Conservation (phyloP, 495 filamentous ascomycete genomes). For the Penicillium crystallinum region DNA sequence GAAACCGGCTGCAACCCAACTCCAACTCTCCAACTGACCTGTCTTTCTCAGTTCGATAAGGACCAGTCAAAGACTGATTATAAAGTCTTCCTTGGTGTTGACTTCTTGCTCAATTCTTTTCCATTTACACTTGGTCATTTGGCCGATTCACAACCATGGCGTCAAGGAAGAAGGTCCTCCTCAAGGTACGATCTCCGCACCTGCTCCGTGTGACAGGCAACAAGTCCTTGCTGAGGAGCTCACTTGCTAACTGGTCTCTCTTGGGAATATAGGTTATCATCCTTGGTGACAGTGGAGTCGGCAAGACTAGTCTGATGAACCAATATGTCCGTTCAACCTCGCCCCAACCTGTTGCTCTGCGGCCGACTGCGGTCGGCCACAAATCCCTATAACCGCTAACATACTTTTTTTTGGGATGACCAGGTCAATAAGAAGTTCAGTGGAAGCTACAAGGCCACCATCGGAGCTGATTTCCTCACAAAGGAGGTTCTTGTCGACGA, state of each 20-base stretch:
- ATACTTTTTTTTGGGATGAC: not conserved
- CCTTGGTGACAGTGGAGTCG: constrained; percentile 94
- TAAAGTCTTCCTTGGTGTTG: not conserved
- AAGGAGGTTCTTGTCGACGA: constrained; percentile 98
- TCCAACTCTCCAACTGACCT: constrained; percentile 22
- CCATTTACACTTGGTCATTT: constrained; percentile 3
- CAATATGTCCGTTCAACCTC: constrained; percentile 81
- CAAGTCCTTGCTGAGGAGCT: not conserved
- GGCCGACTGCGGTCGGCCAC: constrained; percentile 2
- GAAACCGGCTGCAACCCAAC: constrained; percentile 26
- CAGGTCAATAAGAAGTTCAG: constrained; percentile 99
- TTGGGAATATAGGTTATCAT: constrained; percentile 77
- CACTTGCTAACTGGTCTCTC: constrained; percentile 2
- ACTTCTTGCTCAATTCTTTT: not conserved
- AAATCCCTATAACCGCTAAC: constrained; percentile 19
- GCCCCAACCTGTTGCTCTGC: constrained; percentile 1
- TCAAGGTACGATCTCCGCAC: constrained; percentile 66
- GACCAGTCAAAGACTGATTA: not conserved
- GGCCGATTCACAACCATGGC: constrained; percentile 55
- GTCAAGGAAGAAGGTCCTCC: constrained; percentile 91
- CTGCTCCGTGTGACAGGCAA: constrained; percentile 13
- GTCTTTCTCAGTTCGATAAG: not conserved
- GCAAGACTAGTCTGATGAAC: constrained; percentile 99
- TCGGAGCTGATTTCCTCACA: constrained; percentile 97
- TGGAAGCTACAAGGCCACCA: constrained; percentile 98